Base-by-base conservation (phyloP, 2,329 filamentous ascomycete genomes). In the Clarireedia homoeocarpa region DNA sequence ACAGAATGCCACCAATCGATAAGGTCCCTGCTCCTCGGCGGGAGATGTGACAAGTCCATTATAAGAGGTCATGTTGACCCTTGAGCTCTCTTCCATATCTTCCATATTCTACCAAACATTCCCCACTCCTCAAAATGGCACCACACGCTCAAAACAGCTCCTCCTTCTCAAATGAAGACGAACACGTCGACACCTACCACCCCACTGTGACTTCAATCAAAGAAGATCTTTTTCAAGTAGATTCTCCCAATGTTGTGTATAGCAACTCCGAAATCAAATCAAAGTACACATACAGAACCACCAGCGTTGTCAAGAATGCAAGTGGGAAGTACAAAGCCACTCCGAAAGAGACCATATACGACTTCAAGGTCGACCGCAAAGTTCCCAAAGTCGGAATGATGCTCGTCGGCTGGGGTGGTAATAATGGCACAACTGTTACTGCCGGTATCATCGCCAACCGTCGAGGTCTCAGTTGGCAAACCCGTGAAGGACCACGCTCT, bases 361-460 rank as follows among this genome's bases (percentile, higher is more conserved):
- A 96, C 79, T 97, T 99, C 87, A 95, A 96, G 81, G 88, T 94
- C 69, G 88, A 96, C 71, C 90, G 92, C 73, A 89, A 88, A 74
- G 82, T 97, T 58, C 90, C 91, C 74, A 95, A 92, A 80, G 83
- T 90, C 65, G 94, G 94, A 70, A 83, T 96, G 77, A 97, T 99
- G 94, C 81, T 99, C 63, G 92, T 99, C 64, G 94, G 94, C 62
- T 92, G 88, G 84, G 94, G 94, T 74, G 94, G 94, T 70, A 99
- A 99, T 83, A 99, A 99, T 72, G 94, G 94, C 63, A 90, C 90
- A 63, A 99, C 94, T 57, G 90, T 99, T 61, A 97, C 94, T 58
- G 94, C 94, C 60, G 94, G 92, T 72, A 95, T 99, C 74, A 82
- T 99, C 71, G 94, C 92, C 74, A 99, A 99, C 76, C 88, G 89